Conservation (phyloP, 106 monocot species). For the Phalaenopsis equestris region DNA sequence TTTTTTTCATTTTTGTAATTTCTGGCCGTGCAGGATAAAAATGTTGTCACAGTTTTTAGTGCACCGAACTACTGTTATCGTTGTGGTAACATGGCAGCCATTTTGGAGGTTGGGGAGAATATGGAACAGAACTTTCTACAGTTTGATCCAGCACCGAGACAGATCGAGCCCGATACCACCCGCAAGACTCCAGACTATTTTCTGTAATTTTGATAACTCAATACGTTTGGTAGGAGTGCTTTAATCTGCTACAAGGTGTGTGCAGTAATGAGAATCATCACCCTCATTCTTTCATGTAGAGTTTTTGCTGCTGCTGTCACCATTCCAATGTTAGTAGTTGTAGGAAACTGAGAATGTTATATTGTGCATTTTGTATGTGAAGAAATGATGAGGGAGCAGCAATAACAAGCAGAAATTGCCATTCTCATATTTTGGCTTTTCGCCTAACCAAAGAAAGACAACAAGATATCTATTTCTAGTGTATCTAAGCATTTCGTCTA, state of each 20-base stretch:
- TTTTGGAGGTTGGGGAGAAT: constrained; percentile 46
- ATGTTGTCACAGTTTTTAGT: constrained; percentile 49
- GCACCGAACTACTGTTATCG: constrained; percentile 53
- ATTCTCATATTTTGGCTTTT: not conserved
- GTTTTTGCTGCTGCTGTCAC: constrained; percentile 1
- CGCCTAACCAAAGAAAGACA: not conserved
- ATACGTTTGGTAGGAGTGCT: not conserved
- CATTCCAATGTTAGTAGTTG: not conserved
- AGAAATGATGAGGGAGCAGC: constrained; percentile 9
- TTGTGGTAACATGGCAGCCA: constrained; percentile 56
- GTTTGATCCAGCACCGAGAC: constrained; percentile 45
- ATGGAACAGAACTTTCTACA: constrained; percentile 52
- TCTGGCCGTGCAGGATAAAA: constrained; percentile 27
- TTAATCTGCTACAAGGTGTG: not conserved
- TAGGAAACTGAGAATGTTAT: not conserved
- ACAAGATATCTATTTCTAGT: not conserved
- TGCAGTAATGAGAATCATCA: constrained; percentile 6
- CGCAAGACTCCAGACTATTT: constrained; percentile 48
- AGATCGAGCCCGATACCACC: constrained; percentile 36
- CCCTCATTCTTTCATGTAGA: constrained; percentile 20
- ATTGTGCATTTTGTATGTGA: constrained; percentile 1
- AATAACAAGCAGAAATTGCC: constrained; percentile 7
- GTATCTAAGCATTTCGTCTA: constrained; percentile 2
- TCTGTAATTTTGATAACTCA: constrained; percentile 18
- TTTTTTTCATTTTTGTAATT: not conserved